phyloP scores from a whole-genome alignment of 2,329 filamentous ascomycete species.

The Huntiella decipiens region DNA sequence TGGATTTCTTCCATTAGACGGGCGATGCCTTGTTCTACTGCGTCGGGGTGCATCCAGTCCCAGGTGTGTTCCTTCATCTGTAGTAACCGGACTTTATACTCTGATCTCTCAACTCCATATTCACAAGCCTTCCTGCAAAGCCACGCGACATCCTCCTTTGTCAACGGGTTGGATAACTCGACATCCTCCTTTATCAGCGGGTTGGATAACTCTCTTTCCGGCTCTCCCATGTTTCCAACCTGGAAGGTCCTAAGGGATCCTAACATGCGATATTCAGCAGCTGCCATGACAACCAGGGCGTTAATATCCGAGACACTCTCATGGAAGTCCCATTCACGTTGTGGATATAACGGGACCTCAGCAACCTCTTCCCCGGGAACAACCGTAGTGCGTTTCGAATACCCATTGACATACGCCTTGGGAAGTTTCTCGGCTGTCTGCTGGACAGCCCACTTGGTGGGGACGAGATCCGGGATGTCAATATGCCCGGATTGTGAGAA shows the following conservation, averaged over 20 bases:
- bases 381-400: background rate
- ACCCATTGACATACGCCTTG: background rate
- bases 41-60: conserved; percentile 15
- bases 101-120: conserved; percentile 14
- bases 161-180: background rate
- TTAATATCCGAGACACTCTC: conserved; percentile 18
- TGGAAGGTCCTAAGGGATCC: conserved; percentile 13
- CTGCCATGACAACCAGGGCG: conserved; percentile 15
- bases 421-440: background rate
- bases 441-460: conserved; percentile 9
- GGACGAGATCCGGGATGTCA: conserved; percentile 12
- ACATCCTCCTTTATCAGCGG: conserved; percentile 2
- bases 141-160: conserved; percentile 12
- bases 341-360: conserved; percentile 4
- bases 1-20: conserved; percentile 13
- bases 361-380: background rate
- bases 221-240: background rate
- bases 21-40: conserved; percentile 13
- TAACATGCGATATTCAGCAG: conserved; percentile 13
- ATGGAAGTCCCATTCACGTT: conserved; percentile 9
- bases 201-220: too few relatives aligned
- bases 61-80: conserved; percentile 16
- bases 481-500: conserved; percentile 12
- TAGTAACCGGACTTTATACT: conserved; percentile 14
- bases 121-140: conserved; percentile 16